Percentiles rank a stretch among this genome's conserved stretches.
These are phyloP conservation scores for Elsinoe fawcettii DNA, from an alignment of 2,329 filamentous ascomycete species.

Conservation along the genomic window DNA sequence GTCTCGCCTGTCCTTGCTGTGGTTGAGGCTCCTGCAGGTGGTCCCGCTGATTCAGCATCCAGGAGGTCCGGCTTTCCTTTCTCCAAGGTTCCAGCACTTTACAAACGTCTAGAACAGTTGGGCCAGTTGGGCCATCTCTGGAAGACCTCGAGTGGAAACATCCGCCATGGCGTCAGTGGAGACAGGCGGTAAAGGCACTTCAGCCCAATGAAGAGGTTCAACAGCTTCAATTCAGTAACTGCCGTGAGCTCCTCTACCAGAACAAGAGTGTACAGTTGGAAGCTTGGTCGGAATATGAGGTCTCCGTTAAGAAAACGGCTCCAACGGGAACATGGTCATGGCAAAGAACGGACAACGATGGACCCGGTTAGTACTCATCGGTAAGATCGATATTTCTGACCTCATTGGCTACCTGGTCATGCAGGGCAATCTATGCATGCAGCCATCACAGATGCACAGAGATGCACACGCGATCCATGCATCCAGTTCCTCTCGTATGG, in stretches of 20 bases:
- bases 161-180: constrained; percentile 1
- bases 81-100: background rate
- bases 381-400: constrained; percentile 10
- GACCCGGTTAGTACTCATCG: constrained; percentile 3
- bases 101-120: background rate
- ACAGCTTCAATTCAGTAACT: background rate
- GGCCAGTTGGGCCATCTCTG: background rate
- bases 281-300: constrained; percentile 12
- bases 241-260: background rate
- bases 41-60: background rate
- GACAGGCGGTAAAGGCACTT: background rate
- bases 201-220: background rate
- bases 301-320: constrained; percentile 5
- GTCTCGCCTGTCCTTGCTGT: background rate
- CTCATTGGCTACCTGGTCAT: constrained; percentile 5
- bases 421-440: constrained; percentile 2
- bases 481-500: background rate
- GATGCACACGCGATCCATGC: background rate
- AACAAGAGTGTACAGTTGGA: background rate
- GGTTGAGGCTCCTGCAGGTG: background rate
- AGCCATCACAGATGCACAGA: background rate
- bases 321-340: constrained; percentile 1
- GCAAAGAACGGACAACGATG: background rate
- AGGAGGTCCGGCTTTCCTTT: background rate
- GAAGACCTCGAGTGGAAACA: background rate